A percentile compares a stretch with the other conserved stretches of the same genome.
phyloP scores from a whole-genome alignment of 495 filamentous ascomycete genomes.

The Astrocystis sublimbata region DNA sequence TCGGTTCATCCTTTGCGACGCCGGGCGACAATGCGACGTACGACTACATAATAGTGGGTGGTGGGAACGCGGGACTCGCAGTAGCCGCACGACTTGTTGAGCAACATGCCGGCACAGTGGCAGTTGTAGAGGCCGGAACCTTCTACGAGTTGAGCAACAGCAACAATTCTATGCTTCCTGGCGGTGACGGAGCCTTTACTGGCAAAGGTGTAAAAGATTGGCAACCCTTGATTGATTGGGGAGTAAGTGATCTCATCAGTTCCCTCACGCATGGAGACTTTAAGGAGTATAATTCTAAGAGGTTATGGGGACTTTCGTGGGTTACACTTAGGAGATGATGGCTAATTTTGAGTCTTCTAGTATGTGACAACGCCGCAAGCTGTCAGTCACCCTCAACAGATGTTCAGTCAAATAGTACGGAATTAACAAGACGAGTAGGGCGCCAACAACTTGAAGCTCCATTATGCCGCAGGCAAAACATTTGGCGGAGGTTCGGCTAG shows the following conservation, averaged over 20 bases:
- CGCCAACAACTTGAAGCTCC: slow-evolving; percentile 27
- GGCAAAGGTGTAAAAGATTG: slow-evolving; percentile 19
- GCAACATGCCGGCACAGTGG: slow-evolving; percentile 27
- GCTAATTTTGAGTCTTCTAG: not conserved
- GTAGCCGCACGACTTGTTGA: slow-evolving; percentile 51
- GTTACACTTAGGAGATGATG: not conserved
- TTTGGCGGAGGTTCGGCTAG: slow-evolving; percentile 50
- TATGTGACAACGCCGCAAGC: slow-evolving; percentile 23
- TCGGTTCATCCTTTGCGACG: slow-evolving; percentile 18
- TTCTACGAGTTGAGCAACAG: slow-evolving; percentile 54
- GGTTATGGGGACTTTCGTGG: not conserved
- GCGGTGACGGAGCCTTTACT: slow-evolving; percentile 1
- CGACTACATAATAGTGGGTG: slow-evolving; percentile 51
- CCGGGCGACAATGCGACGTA: slow-evolving; percentile 29
- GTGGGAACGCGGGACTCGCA: slow-evolving; percentile 53
- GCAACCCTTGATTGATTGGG: slow-evolving; percentile 51
- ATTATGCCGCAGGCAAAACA: slow-evolving; percentile 45
- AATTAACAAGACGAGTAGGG: slow-evolving; percentile 15
- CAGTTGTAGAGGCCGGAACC: slow-evolving; percentile 58
- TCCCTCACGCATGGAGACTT: not conserved
- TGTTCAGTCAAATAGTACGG: not conserved
- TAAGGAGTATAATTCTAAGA: not conserved
- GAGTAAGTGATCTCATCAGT: slow-evolving; percentile 12
- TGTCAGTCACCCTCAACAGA: not conserved
- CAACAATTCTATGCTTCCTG: slow-evolving; percentile 46